These are phyloP conservation scores for Chlorella variabilis DNA, from an alignment of 163 green algal species.

Conservation along the genomic window DNA sequence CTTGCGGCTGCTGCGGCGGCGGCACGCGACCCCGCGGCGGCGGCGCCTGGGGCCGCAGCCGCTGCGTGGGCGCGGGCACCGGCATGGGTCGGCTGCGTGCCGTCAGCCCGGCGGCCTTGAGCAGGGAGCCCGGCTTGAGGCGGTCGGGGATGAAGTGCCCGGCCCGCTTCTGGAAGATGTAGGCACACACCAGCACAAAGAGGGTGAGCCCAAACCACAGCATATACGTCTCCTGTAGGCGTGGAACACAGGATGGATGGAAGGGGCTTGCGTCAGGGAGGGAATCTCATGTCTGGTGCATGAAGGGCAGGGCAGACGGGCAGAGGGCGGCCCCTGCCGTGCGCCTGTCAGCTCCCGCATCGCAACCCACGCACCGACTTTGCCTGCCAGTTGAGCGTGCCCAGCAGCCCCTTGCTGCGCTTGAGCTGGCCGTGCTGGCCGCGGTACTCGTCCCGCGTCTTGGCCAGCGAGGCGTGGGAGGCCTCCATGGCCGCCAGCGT, in stretches of 20 bases:
- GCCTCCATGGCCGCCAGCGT: constrained; percentile 76
- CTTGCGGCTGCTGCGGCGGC: neutral
- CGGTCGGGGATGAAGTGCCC: constrained; percentile 54
- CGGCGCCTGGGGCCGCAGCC: neutral
- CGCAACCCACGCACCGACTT: constrained; percentile 47
- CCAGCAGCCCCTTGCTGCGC: constrained; percentile 52
- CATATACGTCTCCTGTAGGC: constrained; percentile 63
- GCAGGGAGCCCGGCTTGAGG: constrained; percentile 26
- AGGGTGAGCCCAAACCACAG: constrained; percentile 56
- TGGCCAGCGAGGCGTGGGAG: constrained; percentile 55
- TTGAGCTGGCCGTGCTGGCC: constrained; percentile 56
- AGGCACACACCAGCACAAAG: constrained; percentile 54
- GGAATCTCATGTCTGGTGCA: neutral
- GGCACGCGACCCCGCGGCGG: neutral
- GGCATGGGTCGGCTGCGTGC: neutral
- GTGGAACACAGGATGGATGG: too few species aligned
- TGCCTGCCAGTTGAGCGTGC: constrained; percentile 53
- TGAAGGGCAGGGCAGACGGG: too few species aligned
- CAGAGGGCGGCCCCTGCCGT: too few species aligned
- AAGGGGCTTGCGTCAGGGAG: too few species aligned
- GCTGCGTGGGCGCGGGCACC: neutral
- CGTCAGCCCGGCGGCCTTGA: neutral
- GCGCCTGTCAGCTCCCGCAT: too few species aligned
- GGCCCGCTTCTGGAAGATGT: constrained; percentile 59
- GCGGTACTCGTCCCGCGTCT: constrained; percentile 72